Base-by-base conservation (phyloP, 192 early-diverging fungal species). In the Backusella morwellensis region DNA sequence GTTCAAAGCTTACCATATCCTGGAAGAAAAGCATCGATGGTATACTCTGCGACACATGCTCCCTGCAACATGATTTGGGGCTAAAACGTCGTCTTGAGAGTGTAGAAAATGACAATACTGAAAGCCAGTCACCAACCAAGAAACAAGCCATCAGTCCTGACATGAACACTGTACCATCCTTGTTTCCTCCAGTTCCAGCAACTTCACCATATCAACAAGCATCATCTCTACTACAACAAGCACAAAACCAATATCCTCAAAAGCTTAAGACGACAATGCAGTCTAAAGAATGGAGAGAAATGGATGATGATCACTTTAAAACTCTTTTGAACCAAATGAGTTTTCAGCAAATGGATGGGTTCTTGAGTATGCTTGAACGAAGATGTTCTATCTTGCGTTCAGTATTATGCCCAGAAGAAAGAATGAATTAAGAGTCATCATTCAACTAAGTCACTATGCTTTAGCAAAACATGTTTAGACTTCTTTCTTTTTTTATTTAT, bases 11-110 rank as follows among this genome's bases (percentile, higher is more conserved):
- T 73, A 95, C 91, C 14, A 12, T 29, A 66, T 84, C 93, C 76
- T 95, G 93, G 93, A 88, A 93, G 9, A 90, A 93, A 68, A 90
- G 92, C 71, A 83, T 85, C 38, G 91, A 91, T 29, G 85, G 91
- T 77, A 88, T 91, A 0, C 88, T 94, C 47, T 95, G 93, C 82
- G 94, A 95, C 74, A 91, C 91, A 1, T 95, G 93, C 78, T 82
- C 85, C 66, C 85, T 86, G 40, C 74, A 81, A 38, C 75, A 78
- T 66, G 72, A 79, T 11, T 81, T 82, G 2, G 74, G 84, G 42
- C 76, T 85, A 41, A 77, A 85, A 21, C 67, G 79, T 66, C 79
- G 82, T 19, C 85, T 78, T 52, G 68, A 69, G 3, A 35, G 8
- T 63, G 4, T 26, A 4, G 56, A 59, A 59, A 26, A 26, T 26